phyloP scores from a whole-genome alignment of 192 early-diverging fungal species.

The Backusella mclennaniae region DNA sequence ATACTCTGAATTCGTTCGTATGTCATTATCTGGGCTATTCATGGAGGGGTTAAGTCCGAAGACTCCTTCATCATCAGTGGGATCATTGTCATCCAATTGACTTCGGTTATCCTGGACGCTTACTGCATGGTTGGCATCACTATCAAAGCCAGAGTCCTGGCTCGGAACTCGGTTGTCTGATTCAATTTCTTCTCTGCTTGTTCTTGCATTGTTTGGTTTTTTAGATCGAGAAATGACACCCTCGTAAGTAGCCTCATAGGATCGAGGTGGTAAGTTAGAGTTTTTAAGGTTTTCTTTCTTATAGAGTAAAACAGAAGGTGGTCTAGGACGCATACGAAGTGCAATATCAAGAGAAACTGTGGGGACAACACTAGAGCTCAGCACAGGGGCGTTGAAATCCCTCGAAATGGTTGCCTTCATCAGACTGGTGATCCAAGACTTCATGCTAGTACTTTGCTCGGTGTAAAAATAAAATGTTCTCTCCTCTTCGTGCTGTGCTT shows the following conservation, averaged over 20 bases:
- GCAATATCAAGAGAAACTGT: conserved; percentile 56
- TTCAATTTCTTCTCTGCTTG: not conserved
- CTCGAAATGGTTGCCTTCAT: conserved; percentile 64
- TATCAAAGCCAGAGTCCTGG: not conserved
- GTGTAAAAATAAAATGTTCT: conserved; percentile 60
- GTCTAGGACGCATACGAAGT: conserved; percentile 48
- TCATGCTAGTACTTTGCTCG: conserved; percentile 45
- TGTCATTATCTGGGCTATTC: not conserved
- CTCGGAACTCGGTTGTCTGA: not conserved
- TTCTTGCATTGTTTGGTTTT: not conserved
- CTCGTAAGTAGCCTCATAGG: conserved; percentile 6
- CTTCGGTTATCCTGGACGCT: not conserved
- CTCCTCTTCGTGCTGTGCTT: conserved; percentile 52
- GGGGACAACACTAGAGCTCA: conserved; percentile 53
- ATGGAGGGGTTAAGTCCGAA: not conserved
- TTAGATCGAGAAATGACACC: not conserved
- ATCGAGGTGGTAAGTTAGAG: not conserved
- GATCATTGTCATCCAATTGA: not conserved
- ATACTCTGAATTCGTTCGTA: not conserved
- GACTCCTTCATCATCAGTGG: not conserved
- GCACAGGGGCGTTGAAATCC: conserved; percentile 50
- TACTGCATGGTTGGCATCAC: not conserved
- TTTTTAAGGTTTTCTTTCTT: conserved; percentile 25
- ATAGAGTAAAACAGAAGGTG: conserved; percentile 38
- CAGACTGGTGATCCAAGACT: conserved; percentile 56